Base-by-base conservation (phyloP, 345 rosid genomes). In the Bretschneidera sinensis region DNA sequence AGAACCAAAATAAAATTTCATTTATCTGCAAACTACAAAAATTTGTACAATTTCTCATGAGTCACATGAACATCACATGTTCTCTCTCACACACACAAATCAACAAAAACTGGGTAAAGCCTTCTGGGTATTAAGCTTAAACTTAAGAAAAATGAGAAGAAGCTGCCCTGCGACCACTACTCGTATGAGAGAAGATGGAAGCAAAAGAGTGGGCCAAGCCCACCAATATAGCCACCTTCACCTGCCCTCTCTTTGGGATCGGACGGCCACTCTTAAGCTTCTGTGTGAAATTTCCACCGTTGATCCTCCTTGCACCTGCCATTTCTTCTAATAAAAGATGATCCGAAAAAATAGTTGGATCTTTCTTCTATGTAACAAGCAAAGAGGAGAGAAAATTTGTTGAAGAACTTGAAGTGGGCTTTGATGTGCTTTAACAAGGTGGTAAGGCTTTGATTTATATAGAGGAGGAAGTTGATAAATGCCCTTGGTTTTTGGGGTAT, bases 171-270 rank as follows among this genome's bases (percentile, higher is more conserved):
- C 71, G 57, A 51, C 54, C 50, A 16, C 20, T 57, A 59, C 60
- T 63, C 0, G 62, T 63, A 19, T 47, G 69, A 28, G 75, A 63
- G 69, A 85, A 85, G 59, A 85, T 70, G 2, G 90, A 84, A 68
- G 84, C 86, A 52, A 88, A 58, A 33, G 82, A 59, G 48, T 80
- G 78, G 57, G 83, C 87, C 61, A 88, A 53, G 2, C 80, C 85
- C 55, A 80, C 66, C 21, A 81, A 70, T 31, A 88, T 77, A 4
- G 81, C 90, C 80, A 83, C 71, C 80, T 83, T 88, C 68, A 88
- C 85, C 59, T 74, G 83, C 0, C 96, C 92, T 74, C 96, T 82
- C 77, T 79, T 84, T 0, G 96, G 96, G 14, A 84, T 76, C 61
- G 65, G 83, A 65, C 96, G 90, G 75, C 81, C 45, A n/a, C 35